These are phyloP conservation scores for Sparassis latifolia DNA, from an alignment of 1,284 basidiomycete species.

Conservation along the genomic window DNA sequence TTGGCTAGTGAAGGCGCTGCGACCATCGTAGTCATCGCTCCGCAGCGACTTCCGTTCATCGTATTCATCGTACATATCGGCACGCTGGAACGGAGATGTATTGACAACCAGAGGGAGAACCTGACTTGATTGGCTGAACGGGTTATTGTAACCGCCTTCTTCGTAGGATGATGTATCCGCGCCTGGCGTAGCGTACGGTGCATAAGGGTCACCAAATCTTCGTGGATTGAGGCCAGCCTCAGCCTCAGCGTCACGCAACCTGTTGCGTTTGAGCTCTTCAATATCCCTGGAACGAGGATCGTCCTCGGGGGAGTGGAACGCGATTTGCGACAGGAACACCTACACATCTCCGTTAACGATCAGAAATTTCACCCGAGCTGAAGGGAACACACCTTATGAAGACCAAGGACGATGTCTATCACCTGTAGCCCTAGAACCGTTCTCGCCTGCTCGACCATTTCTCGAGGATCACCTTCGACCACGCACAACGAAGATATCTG, in stretches of 20 bases:
- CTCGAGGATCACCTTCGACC: conserved; percentile 43
- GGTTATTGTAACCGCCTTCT: conserved; percentile 42
- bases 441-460: conserved; percentile 54
- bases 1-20: conserved; percentile 67
- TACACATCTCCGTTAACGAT: conserved; percentile 25
- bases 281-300: conserved; percentile 76
- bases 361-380: neutral
- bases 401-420: conserved; percentile 73
- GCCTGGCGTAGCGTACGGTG: conserved; percentile 55
- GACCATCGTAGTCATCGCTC: conserved; percentile 72
- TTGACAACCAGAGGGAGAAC: conserved; percentile 72
- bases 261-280: conserved; percentile 77
- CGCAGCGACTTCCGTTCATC: conserved; percentile 73
- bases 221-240: conserved; percentile 51
- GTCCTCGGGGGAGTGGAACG: conserved; percentile 91
- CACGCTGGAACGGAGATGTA: conserved; percentile 70
- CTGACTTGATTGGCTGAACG: conserved; percentile 50
- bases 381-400: conserved; percentile 58
- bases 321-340: conserved; percentile 86
- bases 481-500: conserved; percentile 45
- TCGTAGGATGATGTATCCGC: conserved; percentile 37
- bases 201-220: conserved; percentile 72
- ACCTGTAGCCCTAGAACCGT: conserved; percentile 64
- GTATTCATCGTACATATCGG: conserved; percentile 65
- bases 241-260: conserved; percentile 66